Evolutionary conservation across 148 eudicot genomes (phyloP).

Genomic region (Nepenthes gracilis): DNA sequence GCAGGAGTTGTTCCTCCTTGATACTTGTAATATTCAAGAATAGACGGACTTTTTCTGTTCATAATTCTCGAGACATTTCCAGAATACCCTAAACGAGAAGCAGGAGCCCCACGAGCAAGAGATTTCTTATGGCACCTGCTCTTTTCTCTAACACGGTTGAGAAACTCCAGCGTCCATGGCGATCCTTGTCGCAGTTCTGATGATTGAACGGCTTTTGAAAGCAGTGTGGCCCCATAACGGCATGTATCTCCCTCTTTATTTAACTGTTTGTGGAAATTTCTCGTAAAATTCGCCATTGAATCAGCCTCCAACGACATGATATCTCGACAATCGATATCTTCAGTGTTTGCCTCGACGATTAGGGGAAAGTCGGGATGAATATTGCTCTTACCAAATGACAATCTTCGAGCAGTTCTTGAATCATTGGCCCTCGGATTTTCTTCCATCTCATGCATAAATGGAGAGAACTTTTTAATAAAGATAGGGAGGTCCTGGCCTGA

Average conservation of each 20-base stretch:
- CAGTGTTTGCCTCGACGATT: conserved; percentile 25
- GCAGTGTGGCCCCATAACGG: conserved; percentile 41
- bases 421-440: conserved; percentile 20
- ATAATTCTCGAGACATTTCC: conserved; percentile 27
- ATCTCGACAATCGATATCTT: conserved; percentile 18
- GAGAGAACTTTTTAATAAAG: conserved; percentile 23
- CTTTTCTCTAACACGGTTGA: conserved; percentile 78
- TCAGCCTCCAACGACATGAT: conserved; percentile 14
- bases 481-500: conserved; percentile 18
- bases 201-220: conserved; percentile 59
- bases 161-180: conserved; percentile 91
- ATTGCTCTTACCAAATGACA: conserved; percentile 24
- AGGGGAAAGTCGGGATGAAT: conserved; percentile 31
- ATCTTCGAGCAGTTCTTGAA: conserved; percentile 30
- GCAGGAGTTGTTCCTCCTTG: conserved; percentile 46
- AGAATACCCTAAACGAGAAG: conserved; percentile 22
- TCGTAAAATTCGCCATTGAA: conserved; percentile 17
- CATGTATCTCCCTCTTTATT: conserved; percentile 21
- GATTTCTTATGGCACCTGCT: conserved; percentile 53
- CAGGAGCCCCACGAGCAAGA: conserved; percentile 37
- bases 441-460: conserved; percentile 16
- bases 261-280: conserved; percentile 16
- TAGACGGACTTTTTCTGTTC: conserved; percentile 81
- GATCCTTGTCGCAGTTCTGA: conserved; percentile 56
- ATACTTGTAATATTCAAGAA: conserved; percentile 68